phyloP scores from a whole-genome alignment of 2,329 filamentous ascomycete genomes.

The Ascochyta lentis region DNA sequence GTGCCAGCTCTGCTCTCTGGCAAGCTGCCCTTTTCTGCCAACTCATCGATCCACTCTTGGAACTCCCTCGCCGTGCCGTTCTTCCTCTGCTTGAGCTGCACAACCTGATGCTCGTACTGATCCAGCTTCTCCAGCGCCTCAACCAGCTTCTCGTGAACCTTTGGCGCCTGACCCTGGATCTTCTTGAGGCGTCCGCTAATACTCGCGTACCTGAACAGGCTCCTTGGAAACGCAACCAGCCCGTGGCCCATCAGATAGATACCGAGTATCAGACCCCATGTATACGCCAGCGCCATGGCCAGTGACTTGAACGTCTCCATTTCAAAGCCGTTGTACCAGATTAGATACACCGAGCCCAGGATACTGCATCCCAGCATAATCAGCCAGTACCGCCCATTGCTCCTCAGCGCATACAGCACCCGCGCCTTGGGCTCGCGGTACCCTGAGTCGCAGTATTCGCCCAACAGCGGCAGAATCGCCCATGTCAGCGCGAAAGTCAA shows the following conservation, averaged over 20 bases:
- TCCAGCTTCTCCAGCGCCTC: slow-evolving; percentile 82
- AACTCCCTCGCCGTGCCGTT: slow-evolving; percentile 76
- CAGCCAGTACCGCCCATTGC: slow-evolving; percentile 87
- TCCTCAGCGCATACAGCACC: slow-evolving; percentile 81
- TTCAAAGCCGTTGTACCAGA: slow-evolving; percentile 76
- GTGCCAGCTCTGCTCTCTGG: slow-evolving; percentile 62
- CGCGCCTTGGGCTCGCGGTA: slow-evolving; percentile 85
- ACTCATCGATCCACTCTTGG: slow-evolving; percentile 94
- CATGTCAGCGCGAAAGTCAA: slow-evolving; percentile 94
- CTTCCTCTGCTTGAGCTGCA: slow-evolving; percentile 80
- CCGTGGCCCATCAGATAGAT: slow-evolving; percentile 99
- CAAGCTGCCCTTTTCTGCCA: slow-evolving; percentile 77
- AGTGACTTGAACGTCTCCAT: slow-evolving; percentile 78
- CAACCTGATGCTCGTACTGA: slow-evolving; percentile 79
- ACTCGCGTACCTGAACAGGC: slow-evolving; percentile 79
- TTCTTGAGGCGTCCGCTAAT: slow-evolving; percentile 75
- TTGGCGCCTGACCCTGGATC: slow-evolving; percentile 80
- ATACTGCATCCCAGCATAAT: slow-evolving; percentile 75
- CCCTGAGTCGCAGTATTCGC: slow-evolving; percentile 92
- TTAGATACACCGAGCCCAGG: slow-evolving; percentile 81
- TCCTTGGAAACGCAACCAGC: slow-evolving; percentile 85
- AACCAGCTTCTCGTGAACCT: slow-evolving; percentile 83
- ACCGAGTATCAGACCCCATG: slow-evolving; percentile 87
- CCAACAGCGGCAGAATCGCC: slow-evolving; percentile 91
- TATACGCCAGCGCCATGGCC: slow-evolving; percentile 93